Evolutionary conservation across 2,329 filamentous ascomycete species (phyloP), one percentile per base, ranked within the genome.

Genomic region (Ciborinia camelliae): DNA sequence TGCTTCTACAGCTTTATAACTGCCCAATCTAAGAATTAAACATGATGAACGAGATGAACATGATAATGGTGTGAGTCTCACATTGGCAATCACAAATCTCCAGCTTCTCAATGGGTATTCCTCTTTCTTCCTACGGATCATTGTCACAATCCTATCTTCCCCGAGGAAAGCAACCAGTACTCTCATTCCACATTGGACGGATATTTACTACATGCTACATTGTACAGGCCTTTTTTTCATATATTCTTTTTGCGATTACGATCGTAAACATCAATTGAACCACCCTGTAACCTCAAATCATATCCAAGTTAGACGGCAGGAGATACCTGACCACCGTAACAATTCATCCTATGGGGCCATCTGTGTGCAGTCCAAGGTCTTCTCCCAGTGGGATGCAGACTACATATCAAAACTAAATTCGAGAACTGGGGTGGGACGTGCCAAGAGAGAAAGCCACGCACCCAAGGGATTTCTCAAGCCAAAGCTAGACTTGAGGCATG

Each of bases 331-430:
- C 2, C 14, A 14, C 14, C 43, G 26, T 28, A 4, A 12, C 4
- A 6, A 26, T 14, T 12, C 18, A 26, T 48, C n/a, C 23, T 2
- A 28, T 15, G 45, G 15, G n/a, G 23, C 14, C 45, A 48, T 26
- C n/a, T 48, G 45, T 26, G 23, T 48, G 4, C 12, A 14, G 45
- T 26, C 10, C 12, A 26, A 26, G 45, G 12, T 15, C 45, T 48
- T 28, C 39, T 14, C 18, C 10, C 10, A 14, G 10, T 48, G 45
- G 45, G 45, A 48, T 6, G 45, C n/a, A 14, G n/a, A 12, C 45
- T 14, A 26, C n/a, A n/a, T n/a, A n/a, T n/a, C n/a, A n/a, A n/a
- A n/a, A 1, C 0, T 26, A 14, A n/a, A 20, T 9, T 8, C 4
- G 20, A 47, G 20, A n/a, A n/a, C n/a, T 7, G 12, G 43, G 23